Evolutionary conservation across 1,284 basidiomycete genomes (phyloP).

Genomic region (Rhodotorula sp.): DNA sequence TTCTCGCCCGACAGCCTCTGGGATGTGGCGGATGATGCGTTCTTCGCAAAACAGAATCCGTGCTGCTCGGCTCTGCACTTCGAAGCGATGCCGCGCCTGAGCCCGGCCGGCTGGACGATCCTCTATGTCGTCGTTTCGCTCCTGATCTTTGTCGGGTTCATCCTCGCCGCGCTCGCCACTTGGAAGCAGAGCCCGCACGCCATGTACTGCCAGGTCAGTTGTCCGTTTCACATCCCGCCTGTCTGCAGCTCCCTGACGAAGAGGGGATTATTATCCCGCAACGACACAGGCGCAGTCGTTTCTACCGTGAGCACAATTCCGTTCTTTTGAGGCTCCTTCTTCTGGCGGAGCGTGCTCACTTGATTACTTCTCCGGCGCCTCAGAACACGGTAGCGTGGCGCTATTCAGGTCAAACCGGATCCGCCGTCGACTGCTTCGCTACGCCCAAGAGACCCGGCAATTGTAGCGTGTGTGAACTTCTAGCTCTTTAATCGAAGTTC

Average conservation of each 20-base stretch:
- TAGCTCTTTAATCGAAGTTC: too few species aligned
- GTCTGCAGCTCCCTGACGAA: not conserved
- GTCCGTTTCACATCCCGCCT: not conserved
- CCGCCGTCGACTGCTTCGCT: too few species aligned
- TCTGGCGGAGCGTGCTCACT: too few species aligned
- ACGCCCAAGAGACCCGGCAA: too few species aligned
- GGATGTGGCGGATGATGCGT: constrained; percentile 37
- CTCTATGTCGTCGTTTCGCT: constrained; percentile 22
- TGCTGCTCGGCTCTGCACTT: constrained; percentile 29
- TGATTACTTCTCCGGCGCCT: too few species aligned
- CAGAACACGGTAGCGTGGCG: too few species aligned
- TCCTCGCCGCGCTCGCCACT: constrained; percentile 34
- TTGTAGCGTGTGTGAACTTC: too few species aligned
- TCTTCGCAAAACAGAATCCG: constrained; percentile 35
- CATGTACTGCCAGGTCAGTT: constrained; percentile 33
- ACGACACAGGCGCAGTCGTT: constrained; percentile 6
- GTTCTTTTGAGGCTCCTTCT: too few species aligned
- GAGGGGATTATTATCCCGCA: not conserved
- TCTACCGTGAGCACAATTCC: not conserved
- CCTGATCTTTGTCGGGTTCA: constrained; percentile 32
- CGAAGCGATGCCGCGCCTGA: constrained; percentile 8
- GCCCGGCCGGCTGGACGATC: constrained; percentile 23
- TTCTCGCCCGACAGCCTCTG: constrained; percentile 32
- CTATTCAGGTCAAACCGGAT: too few species aligned
- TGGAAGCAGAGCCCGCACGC: constrained; percentile 37